Evolutionary conservation across 1,284 basidiomycete genomes (phyloP).

Genomic region (Naganishia sp.): DNA sequence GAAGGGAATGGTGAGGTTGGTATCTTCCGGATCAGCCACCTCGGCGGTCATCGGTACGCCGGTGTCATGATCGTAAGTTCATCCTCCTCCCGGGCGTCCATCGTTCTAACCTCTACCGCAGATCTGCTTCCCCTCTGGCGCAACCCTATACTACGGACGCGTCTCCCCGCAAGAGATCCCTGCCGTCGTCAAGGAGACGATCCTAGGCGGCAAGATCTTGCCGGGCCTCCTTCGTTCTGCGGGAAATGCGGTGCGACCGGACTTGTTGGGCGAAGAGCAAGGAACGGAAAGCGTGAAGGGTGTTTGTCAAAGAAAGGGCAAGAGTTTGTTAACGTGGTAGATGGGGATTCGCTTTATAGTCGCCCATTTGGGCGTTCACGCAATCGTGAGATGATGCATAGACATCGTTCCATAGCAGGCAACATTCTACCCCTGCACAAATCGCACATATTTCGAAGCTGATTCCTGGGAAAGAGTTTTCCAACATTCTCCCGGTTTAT

Average conservation of each 20-base stretch:
- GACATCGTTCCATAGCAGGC: too few species aligned
- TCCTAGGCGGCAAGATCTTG: conserved; percentile 77
- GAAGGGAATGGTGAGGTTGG: conserved; percentile 62
- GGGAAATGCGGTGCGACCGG: conserved; percentile 61
- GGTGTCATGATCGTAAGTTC: conserved; percentile 83
- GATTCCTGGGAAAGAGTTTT: too few species aligned
- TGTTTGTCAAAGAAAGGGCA: conserved; percentile 61
- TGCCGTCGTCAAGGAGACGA: conserved; percentile 80
- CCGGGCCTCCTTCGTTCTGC: conserved; percentile 81
- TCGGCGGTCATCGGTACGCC: conserved; percentile 86
- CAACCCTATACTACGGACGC: conserved; percentile 88
- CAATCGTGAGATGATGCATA: too few species aligned
- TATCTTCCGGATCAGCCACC: conserved; percentile 80
- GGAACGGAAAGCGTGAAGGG: conserved; percentile 37
- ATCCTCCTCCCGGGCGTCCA: too few species aligned
- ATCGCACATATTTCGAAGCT: too few species aligned
- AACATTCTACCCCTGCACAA: too few species aligned
- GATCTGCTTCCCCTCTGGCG: conserved; percentile 83
- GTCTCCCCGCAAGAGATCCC: conserved; percentile 85
- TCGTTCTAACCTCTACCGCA: conserved; percentile 42
- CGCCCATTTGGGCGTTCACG: too few species aligned
- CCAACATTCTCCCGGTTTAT: too few species aligned
- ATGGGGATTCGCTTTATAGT: neutral
- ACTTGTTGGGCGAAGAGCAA: conserved; percentile 12
- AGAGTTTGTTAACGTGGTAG: conserved; percentile 72